A percentile compares a stretch with the other conserved stretches of the same genome.
Conservation (phyloP, 2,329 filamentous ascomycete genomes). For the Rugonectria rugulosa region DNA sequence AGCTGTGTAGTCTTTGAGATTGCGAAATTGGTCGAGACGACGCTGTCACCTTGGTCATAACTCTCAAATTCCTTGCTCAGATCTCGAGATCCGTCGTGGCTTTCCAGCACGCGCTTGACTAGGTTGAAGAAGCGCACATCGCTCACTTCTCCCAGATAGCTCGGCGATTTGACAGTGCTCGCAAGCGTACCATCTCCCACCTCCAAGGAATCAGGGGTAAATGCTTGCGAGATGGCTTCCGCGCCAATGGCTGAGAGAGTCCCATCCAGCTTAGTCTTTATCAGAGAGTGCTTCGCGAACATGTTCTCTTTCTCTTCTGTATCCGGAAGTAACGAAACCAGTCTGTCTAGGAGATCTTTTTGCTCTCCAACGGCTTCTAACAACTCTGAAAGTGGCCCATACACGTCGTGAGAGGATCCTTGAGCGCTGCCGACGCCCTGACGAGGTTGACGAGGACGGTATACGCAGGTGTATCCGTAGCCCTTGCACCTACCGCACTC, state of each 20-base stretch:
- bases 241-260: too few relatives aligned
- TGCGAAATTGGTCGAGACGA: background rate
- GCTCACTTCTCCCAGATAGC: conserved; percentile 45
- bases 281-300: too few relatives aligned
- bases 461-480: conserved; percentile 34
- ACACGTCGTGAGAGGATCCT: too few relatives aligned
- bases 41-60: conserved; percentile 32
- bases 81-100: background rate
- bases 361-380: too few relatives aligned
- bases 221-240: background rate
- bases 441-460: conserved; percentile 4
- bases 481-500: conserved; percentile 35
- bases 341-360: too few relatives aligned
- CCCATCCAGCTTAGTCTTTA: too few relatives aligned
- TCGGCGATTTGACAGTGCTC: background rate
- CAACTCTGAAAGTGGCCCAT: too few relatives aligned
- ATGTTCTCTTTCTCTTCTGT: too few relatives aligned
- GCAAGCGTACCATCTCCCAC: background rate
- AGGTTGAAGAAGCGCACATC: conserved; percentile 48
- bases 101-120: conserved; percentile 38
- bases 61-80: conserved; percentile 32
- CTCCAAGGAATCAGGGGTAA: background rate
- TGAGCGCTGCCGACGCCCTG: background rate
- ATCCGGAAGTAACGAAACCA: too few relatives aligned
- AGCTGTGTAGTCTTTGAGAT: background rate